Evolutionary conservation across 768 basidiomycete species (phyloP), one percentile per base, ranked within the genome.

Genomic region (Boletellus ananas): DNA sequence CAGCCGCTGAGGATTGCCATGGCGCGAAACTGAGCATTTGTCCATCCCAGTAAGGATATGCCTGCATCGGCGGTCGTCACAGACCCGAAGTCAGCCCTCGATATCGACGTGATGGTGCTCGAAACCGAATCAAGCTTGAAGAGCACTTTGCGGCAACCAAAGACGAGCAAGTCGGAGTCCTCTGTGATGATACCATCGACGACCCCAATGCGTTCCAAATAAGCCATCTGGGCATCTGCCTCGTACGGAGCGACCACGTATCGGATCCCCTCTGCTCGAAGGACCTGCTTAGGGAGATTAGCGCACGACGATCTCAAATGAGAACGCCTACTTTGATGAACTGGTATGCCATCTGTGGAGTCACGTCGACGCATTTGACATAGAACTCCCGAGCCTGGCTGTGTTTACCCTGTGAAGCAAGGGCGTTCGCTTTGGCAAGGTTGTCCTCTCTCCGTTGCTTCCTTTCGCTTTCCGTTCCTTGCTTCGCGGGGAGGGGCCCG

Each of bases 211-310:
- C 80, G 81, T 63, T 98, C 96, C 38, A 99, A 79, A 69, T 87
- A 97, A 39, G 91, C 87, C 49, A 99, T 79, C 67, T 99, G 96
- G 1, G 96, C 93, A 62, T 99, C 96, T 1, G 96, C 96, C 74
- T 99, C 96, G 67, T 98, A 99, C 0, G 96, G 96, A 4, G 96
- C 95, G 16, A 98, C 96, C 34, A 98, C 74, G 63, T 95, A 96
- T 17, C 78, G 65, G 8, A 98, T 79, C 16, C 72, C 70, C 62
- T 96, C 94, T 11, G 87, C 89, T 42, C 79, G 79, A 29, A 99
- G 75, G 11, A 90, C 94, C 94, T 98, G 57, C 10, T 49, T 12
- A 34, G 36, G 42, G 31, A 37, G n/a, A 27, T 60, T 49, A 54
- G 45, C 35, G 12, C 17, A 35, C 34, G 48, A 27, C 48, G 33